Conservation (phyloP, 768 basidiomycete species). For the Clitopilus hobsonii region DNA sequence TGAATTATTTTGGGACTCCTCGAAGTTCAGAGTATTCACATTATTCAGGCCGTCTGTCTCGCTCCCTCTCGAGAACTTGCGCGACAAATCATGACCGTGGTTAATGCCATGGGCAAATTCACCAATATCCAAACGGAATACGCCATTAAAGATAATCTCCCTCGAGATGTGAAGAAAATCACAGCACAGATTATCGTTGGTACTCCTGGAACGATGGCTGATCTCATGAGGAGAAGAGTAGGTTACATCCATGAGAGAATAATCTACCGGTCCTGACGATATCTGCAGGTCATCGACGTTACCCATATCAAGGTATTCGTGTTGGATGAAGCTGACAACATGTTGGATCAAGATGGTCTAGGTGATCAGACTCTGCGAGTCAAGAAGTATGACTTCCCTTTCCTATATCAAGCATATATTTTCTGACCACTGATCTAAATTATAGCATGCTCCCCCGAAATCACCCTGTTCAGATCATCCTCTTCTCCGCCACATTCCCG, state of each 20-base stretch:
- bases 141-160: conserved; percentile 87
- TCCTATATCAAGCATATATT: too few species aligned
- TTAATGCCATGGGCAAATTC: conserved; percentile 92
- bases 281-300: conserved; percentile 60
- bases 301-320: conserved; percentile 87
- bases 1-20: conserved; percentile 19
- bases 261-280: neutral
- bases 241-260: neutral
- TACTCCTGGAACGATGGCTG: conserved; percentile 92
- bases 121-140: conserved; percentile 92
- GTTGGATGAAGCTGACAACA: conserved; percentile 97
- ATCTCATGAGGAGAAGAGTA: conserved; percentile 70
- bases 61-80: conserved; percentile 97
- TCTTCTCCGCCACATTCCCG: conserved; percentile 98
- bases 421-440: too few species aligned
- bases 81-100: conserved; percentile 94
- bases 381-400: conserved; percentile 67
- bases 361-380: conserved; percentile 92
- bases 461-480: conserved; percentile 72
- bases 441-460: conserved; percentile 56
- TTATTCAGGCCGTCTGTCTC: conserved; percentile 82
- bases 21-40: neutral
- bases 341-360: conserved; percentile 91
- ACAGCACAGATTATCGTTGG: conserved; percentile 93
- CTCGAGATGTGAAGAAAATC: conserved; percentile 57